Conservation (phyloP, 768 basidiomycete species). For the Suillus luteus region DNA sequence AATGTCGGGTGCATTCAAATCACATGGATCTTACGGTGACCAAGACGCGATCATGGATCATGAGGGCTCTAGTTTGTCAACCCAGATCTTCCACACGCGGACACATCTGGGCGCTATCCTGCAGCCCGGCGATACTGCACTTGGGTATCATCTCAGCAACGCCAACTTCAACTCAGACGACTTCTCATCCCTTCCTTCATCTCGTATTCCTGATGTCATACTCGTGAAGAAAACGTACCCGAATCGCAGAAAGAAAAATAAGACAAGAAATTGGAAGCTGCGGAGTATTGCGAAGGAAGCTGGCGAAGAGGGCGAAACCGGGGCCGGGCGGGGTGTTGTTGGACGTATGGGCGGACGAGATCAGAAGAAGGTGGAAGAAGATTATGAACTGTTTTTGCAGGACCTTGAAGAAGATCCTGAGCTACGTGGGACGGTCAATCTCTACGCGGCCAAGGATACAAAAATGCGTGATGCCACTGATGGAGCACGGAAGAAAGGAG, state of each 20-base stretch:
- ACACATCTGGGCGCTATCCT: conserved; percentile 93
- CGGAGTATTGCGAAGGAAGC: conserved; percentile 91
- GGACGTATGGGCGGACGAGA: conserved; percentile 90
- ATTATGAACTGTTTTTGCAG: conserved; percentile 94
- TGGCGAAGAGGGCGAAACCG: conserved; percentile 83
- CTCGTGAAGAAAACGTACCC: conserved; percentile 96
- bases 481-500: conserved; percentile 21
- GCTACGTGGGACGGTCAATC: conserved; percentile 80
- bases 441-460: conserved; percentile 73
- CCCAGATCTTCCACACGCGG: conserved; percentile 91
- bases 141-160: conserved; percentile 88
- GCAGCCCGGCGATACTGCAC: conserved; percentile 91
- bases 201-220: conserved; percentile 86
- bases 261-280: conserved; percentile 82
- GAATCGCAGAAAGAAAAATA: conserved; percentile 88
- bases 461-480: conserved; percentile 47
- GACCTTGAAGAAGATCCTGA: conserved; percentile 96
- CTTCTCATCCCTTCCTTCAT: conserved; percentile 65
- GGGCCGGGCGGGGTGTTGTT: conserved; percentile 79
- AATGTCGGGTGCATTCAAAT: conserved; percentile 76
- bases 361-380: conserved; percentile 90
- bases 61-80: conserved; percentile 57
- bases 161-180: conserved; percentile 93
- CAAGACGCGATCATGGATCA: conserved; percentile 61
- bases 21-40: conserved; percentile 43